Conservation (phyloP, 2,329 filamentous ascomycete genomes). For the Periconia macrospinosa region DNA sequence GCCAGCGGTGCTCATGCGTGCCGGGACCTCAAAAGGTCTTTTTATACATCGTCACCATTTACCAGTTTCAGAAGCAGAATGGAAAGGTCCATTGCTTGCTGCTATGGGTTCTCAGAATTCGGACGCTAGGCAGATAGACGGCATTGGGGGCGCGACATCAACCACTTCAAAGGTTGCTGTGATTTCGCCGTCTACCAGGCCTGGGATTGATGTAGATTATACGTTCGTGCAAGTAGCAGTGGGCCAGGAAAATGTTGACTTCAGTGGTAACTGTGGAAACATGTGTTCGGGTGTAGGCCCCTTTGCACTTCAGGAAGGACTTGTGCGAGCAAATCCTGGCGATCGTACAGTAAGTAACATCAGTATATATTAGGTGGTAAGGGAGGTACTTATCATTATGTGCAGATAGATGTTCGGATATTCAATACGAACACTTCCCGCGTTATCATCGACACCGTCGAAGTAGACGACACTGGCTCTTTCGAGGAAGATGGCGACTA, state of each 20-base stretch:
- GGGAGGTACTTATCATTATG: not conserved
- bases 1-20: slow-evolving; percentile 44
- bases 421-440: slow-evolving; percentile 68
- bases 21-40: slow-evolving; percentile 45
- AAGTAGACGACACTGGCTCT: slow-evolving; percentile 53
- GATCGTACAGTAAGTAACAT: slow-evolving; percentile 15
- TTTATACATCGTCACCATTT: slow-evolving; percentile 53
- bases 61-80: slow-evolving; percentile 49
- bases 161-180: slow-evolving; percentile 71
- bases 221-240: slow-evolving; percentile 72
- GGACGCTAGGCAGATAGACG: slow-evolving; percentile 69
- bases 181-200: slow-evolving; percentile 53
- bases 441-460: slow-evolving; percentile 59
- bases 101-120: slow-evolving; percentile 67
- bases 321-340: slow-evolving; percentile 44
- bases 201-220: slow-evolving; percentile 62
- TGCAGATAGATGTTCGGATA: slow-evolving; percentile 54
- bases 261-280: slow-evolving; percentile 73
- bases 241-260: slow-evolving; percentile 62
- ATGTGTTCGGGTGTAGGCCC: slow-evolving; percentile 70
- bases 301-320: slow-evolving; percentile 59
- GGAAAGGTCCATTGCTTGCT: slow-evolving; percentile 58
- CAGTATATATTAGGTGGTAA: not conserved
- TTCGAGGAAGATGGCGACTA: slow-evolving; percentile 54
- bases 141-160: slow-evolving; percentile 69